Conservation (phyloP, 2,329 filamentous ascomycete species). For the Curvularia sp. region DNA sequence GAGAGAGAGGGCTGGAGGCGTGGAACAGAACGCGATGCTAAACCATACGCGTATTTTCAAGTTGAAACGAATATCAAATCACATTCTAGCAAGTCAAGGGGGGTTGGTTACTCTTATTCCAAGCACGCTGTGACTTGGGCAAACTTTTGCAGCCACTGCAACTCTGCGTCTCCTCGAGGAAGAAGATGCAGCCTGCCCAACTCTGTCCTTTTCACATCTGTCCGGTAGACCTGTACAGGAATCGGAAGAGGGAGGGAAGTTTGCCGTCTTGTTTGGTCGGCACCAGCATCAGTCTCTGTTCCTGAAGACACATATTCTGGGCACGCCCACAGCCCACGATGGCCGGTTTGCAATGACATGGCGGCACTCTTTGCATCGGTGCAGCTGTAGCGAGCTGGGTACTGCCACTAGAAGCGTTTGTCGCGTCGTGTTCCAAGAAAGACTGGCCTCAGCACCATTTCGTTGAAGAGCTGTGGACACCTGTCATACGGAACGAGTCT, state of each 20-base stretch:
- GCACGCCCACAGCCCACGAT: not conserved
- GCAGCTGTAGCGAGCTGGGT: not conserved
- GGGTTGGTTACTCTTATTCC: constrained; percentile 8
- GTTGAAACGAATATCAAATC: not conserved
- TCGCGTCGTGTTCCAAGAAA: not conserved
- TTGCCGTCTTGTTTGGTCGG: not conserved
- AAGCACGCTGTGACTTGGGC: constrained; percentile 12
- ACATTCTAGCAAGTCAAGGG: not conserved
- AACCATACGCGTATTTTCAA: not conserved
- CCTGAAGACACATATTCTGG: not conserved
- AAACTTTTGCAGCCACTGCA: constrained; percentile 14
- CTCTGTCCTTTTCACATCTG: not conserved
- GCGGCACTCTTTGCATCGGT: not conserved
- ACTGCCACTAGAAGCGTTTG: not conserved
- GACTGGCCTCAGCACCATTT: not conserved
- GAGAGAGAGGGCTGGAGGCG: not conserved
- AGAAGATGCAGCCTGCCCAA: not conserved
- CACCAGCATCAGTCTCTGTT: not conserved
- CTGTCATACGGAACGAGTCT: constrained; percentile 22
- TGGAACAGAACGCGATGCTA: not conserved
- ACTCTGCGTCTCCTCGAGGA: constrained; percentile 8
- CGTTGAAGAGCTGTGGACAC: constrained; percentile 7
- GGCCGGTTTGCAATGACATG: not conserved
- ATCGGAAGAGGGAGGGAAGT: not conserved
- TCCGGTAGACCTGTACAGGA: not conserved